Conservation (phyloP, 345 rosid genomes). For the Eucalyptus viminalis region DNA sequence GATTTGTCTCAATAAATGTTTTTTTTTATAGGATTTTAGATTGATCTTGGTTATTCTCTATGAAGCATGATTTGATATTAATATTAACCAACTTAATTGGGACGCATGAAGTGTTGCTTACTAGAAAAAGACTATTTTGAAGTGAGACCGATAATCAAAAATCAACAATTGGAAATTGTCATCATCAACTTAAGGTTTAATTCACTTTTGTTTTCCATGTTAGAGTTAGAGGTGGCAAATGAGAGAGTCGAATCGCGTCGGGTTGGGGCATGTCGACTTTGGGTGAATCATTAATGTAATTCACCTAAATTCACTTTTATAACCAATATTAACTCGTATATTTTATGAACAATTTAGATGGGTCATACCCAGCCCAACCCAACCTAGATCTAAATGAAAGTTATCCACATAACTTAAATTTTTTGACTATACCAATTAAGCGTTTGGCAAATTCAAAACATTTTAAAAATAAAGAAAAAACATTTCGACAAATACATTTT, state of each 20-base stretch:
- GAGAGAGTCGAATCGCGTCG: fast-evolving
- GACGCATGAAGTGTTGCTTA: not conserved
- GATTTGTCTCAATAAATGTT: not conserved
- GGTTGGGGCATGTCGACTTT: fast-evolving
- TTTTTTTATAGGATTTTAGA: not conserved
- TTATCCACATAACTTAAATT: not conserved
- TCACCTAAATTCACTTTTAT: not conserved
- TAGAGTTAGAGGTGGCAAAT: not conserved
- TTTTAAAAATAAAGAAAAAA: not conserved
- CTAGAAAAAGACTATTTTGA: not conserved
- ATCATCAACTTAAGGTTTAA: not conserved
- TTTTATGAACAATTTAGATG: not conserved
- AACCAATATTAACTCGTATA: not conserved
- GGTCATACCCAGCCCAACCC: not conserved
- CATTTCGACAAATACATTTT: not conserved
- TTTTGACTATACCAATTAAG: not conserved
- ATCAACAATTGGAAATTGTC: not conserved
- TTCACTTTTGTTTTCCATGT: not conserved
- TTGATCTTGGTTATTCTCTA: fast-evolving
- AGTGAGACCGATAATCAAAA: not conserved
- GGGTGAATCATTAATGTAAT: not conserved
- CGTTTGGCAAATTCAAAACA: not conserved
- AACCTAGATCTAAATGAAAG: not conserved
- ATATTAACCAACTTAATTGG: not conserved
- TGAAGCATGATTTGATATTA: not conserved